phyloP scores from a whole-genome alignment of 176 grass and related monocot species.

The Sorghum bicolor region DNA sequence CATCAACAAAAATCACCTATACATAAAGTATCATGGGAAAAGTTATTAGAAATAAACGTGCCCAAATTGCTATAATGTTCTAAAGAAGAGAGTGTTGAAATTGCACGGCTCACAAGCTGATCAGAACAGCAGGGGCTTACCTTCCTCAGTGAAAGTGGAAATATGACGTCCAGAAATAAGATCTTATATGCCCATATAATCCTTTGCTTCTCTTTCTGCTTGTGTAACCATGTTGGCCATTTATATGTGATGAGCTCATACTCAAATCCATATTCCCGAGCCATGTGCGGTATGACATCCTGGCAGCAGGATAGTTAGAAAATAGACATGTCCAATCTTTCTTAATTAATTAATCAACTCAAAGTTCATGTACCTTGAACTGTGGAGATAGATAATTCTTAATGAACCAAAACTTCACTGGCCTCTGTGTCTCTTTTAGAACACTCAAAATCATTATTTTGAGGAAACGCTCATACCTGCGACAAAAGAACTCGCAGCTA shows the following conservation, averaged over 20 bases:
- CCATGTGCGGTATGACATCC: constrained; percentile 98
- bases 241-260: constrained; percentile 98
- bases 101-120: constrained; percentile 16
- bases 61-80: background rate
- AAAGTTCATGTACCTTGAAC: constrained; percentile 75
- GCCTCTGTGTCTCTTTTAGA: constrained; percentile 85
- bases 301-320: constrained; percentile 35
- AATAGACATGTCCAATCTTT: constrained; percentile 18
- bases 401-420: constrained; percentile 99
- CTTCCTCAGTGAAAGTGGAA: constrained; percentile 93
- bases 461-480: constrained; percentile 95
- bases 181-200: constrained; percentile 99
- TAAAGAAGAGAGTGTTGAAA: constrained; percentile 5
- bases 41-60: constrained; percentile 20
- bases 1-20: constrained; percentile 98
- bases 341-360: constrained; percentile 28
- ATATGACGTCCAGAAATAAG: constrained; percentile 99
- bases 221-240: constrained; percentile 99
- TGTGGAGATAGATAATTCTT: constrained; percentile 99
- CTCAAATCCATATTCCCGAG: constrained; percentile 84
- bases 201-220: constrained; percentile 99
- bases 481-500: constrained; percentile 26
- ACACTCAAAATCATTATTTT: constrained; percentile 99
- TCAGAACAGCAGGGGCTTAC: constrained; percentile 27
- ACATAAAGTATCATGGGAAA: constrained; percentile 11